These are phyloP conservation scores for Toxicodendron radicans DNA, from an alignment of 345 rosid genomes.

Conservation along the genomic window DNA sequence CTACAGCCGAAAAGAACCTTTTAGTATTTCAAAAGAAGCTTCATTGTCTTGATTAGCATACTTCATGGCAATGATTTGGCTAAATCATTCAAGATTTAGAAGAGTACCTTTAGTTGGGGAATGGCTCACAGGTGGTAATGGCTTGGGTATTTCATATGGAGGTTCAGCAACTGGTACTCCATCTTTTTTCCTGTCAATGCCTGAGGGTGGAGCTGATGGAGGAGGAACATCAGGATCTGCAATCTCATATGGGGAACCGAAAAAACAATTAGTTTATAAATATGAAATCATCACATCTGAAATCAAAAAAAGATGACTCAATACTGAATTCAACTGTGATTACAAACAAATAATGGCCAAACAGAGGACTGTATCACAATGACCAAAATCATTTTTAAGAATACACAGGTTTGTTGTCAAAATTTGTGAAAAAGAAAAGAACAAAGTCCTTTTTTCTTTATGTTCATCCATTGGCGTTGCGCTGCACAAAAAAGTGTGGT, in stretches of 20 bases:
- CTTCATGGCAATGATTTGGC: neutral
- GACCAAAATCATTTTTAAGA: too few species aligned
- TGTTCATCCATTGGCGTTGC: neutral
- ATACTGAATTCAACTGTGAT: too few species aligned
- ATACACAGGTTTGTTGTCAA: too few species aligned
- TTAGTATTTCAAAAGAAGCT: conserved; percentile 7
- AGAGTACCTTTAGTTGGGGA: conserved; percentile 47
- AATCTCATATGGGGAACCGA: conserved; percentile 18
- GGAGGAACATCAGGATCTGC: conserved; percentile 51
- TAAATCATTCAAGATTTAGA: neutral
- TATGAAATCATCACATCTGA: neutral
- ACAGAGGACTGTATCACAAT: too few species aligned
- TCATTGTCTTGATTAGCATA: neutral
- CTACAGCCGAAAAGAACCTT: conserved; percentile 35
- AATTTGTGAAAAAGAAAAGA: too few species aligned
- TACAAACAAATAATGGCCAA: too few species aligned
- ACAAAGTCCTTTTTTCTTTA: too few species aligned
- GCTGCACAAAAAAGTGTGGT: neutral
- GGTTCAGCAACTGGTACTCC: conserved; percentile 64
- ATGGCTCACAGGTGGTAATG: conserved; percentile 37
- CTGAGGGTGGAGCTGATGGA: conserved; percentile 44
- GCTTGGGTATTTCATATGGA: conserved; percentile 36
- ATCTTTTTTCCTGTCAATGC: conserved; percentile 32
- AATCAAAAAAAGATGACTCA: neutral
- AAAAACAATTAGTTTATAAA: conserved; percentile 7